Base-by-base conservation (phyloP, 2,329 filamentous ascomycete species). In the Alternaria atra region DNA sequence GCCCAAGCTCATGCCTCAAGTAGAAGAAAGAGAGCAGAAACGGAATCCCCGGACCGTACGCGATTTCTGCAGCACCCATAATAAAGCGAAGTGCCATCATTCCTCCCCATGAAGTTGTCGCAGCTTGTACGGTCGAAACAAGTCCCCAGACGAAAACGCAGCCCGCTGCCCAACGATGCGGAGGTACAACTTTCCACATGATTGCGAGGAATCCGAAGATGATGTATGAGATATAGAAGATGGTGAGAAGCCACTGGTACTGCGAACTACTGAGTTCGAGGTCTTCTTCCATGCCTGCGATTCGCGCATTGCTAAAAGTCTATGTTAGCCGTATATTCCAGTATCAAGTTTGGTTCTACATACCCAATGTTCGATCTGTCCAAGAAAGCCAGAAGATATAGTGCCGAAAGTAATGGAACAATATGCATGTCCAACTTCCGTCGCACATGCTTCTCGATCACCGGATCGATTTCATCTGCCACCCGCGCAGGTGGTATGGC, bases 21-120 rank as follows among this genome's bases (percentile, higher is more conserved):
- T 89, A 90, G 77, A 89, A 87, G 73, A 87, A 87, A 0, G 83
- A 84, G 0, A 87, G 73, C 13, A 86, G 69, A 44, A 83, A 85
- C 0, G 84, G 83, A 12, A 85, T 79, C 3, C 79, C 80, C 5
- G 80, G 79, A 0, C 80, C 83, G 61, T 64, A 79, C 7, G 73
- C 76, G 1, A 83, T 81, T 68, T 86, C 84, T 13, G 80, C 74
- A 3, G 74, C 69, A 12, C 76, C 75, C 71, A 79, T 73, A 48
- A 77, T 64, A 55, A 79, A 79, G 4, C 76, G 61, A 23, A 77
- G 64, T 13, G 75, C 73, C 74, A 78, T 77, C 64, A 73, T 72
- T 2, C 68, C 76, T 17, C 59, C 61, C 72, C 76, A 78, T 2
- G 69, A 72, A 5, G 73, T 60, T 4, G 67, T 67, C 1, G 61